These are phyloP conservation scores for Tulasnella sp. DNA, from an alignment of 768 basidiomycete genomes.

Conservation along the genomic window DNA sequence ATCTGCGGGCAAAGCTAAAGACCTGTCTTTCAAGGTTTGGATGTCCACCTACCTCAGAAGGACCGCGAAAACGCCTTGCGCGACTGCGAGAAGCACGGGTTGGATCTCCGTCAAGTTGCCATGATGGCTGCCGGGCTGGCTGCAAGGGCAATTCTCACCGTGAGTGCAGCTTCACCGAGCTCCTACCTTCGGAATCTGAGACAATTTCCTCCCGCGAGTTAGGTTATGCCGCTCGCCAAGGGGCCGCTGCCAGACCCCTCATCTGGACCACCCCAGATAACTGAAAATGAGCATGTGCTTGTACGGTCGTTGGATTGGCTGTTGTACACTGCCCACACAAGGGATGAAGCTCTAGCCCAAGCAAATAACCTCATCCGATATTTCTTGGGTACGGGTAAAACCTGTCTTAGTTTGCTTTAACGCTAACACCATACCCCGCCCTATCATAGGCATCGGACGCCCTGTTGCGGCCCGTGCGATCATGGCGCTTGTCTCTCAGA, in stretches of 20 bases:
- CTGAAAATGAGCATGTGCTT: conserved; percentile 63
- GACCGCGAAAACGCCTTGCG: conserved; percentile 72
- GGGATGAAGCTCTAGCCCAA: conserved; percentile 77
- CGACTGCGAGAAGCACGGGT: conserved; percentile 78
- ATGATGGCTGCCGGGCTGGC: conserved; percentile 69
- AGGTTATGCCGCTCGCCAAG: conserved; percentile 59
- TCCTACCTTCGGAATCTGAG: neutral
- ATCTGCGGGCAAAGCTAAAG: neutral
- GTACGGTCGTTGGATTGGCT: conserved; percentile 95
- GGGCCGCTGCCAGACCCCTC: conserved; percentile 67
- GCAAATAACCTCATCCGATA: conserved; percentile 87
- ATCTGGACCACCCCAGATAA: conserved; percentile 56
- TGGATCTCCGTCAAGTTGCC: conserved; percentile 82
- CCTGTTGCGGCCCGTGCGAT: neutral
- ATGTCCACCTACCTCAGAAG: conserved; percentile 37
- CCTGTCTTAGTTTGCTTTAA: neutral
- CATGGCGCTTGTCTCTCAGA: conserved; percentile 1
- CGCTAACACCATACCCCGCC: neutral
- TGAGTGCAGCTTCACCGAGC: conserved; percentile 58
- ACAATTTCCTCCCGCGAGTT: conserved; percentile 32
- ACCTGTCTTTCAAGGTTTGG: conserved; percentile 13
- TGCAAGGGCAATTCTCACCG: conserved; percentile 9
- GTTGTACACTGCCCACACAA: conserved; percentile 72
- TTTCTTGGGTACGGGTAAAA: conserved; percentile 69
- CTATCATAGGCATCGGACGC: neutral